Percentiles rank a stretch among this genome's conserved stretches.
phyloP scores from a whole-genome alignment of 306 rosid genomes.

The Ammopiptanthus mongolicus region DNA sequence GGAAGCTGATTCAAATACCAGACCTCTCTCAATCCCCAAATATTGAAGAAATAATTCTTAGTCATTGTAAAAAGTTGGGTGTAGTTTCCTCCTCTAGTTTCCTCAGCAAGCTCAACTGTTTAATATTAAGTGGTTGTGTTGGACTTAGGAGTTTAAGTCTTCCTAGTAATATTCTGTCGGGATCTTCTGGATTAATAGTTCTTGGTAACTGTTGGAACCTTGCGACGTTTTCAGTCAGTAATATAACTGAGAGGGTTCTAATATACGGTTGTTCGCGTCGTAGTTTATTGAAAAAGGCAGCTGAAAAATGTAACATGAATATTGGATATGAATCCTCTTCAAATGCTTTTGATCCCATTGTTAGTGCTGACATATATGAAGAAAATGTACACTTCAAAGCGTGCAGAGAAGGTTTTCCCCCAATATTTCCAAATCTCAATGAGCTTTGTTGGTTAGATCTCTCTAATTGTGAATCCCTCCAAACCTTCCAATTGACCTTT shows the following conservation, averaged over 20 bases:
- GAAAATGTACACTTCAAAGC: neutral
- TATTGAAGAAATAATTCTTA: constrained; percentile 27
- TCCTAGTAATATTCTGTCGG: constrained; percentile 17
- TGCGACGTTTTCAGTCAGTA: constrained; percentile 1
- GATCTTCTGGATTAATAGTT: constrained; percentile 6
- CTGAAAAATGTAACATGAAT: too few relatives aligned
- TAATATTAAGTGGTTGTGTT: neutral
- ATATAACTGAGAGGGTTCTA: neutral
- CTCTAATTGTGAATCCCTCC: constrained; percentile 18
- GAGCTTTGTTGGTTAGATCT: constrained; percentile 19
- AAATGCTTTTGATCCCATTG: neutral
- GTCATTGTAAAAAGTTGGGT: neutral
- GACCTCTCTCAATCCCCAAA: constrained; percentile 9
- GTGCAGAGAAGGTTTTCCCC: neutral
- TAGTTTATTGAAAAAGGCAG: too few relatives aligned
- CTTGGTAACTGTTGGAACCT: neutral
- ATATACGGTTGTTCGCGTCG: neutral
- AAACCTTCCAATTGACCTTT: neutral
- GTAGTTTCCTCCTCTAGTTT: constrained; percentile 16
- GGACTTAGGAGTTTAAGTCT: neutral
- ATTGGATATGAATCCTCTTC: neutral
- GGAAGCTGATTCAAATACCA: neutral
- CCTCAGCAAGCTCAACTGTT: constrained; percentile 19
- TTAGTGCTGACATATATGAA: neutral
- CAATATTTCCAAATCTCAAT: neutral